Evolutionary conservation across 495 filamentous ascomycete species (phyloP).

Genomic region (Penicillium arizonense): DNA sequence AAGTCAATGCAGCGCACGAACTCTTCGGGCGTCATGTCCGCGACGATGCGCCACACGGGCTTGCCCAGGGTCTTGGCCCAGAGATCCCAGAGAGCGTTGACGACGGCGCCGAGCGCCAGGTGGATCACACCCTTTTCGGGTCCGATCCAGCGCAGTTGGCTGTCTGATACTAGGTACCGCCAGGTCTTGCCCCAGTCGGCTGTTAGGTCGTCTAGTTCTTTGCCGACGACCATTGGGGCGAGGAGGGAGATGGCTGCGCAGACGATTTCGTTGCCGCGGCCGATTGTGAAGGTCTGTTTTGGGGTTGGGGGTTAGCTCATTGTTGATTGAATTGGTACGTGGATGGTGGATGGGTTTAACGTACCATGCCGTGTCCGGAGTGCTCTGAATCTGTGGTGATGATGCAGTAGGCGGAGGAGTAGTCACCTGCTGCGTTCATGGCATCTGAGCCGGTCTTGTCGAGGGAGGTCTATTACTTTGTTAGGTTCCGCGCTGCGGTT

Average conservation of each 20-base stretch:
- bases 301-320: neutral
- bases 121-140: slow-evolving; percentile 96
- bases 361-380: slow-evolving; percentile 85
- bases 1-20: slow-evolving; percentile 88
- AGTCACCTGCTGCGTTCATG: slow-evolving; percentile 95
- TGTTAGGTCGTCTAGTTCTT: slow-evolving; percentile 72
- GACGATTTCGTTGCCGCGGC: slow-evolving; percentile 92
- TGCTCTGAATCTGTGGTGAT: slow-evolving; percentile 72
- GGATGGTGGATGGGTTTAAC: slow-evolving; percentile 1
- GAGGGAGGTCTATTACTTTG: slow-evolving; percentile 66
- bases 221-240: slow-evolving; percentile 67
- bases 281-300: slow-evolving; percentile 86
- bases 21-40: slow-evolving; percentile 85
- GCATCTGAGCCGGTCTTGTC: slow-evolving; percentile 95
- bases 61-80: slow-evolving; percentile 86
- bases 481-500: neutral
- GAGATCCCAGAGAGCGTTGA: slow-evolving; percentile 94
- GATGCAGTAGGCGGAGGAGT: slow-evolving; percentile 91
- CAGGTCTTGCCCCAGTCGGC: slow-evolving; percentile 85
- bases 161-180: slow-evolving; percentile 87
- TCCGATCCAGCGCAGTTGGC: slow-evolving; percentile 90
- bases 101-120: slow-evolving; percentile 82
- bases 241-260: slow-evolving; percentile 79
- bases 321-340: neutral
- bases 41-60: slow-evolving; percentile 87